Base-by-base conservation (phyloP, 2,329 filamentous ascomycete genomes). In the Arthrobotrys sinensis region DNA sequence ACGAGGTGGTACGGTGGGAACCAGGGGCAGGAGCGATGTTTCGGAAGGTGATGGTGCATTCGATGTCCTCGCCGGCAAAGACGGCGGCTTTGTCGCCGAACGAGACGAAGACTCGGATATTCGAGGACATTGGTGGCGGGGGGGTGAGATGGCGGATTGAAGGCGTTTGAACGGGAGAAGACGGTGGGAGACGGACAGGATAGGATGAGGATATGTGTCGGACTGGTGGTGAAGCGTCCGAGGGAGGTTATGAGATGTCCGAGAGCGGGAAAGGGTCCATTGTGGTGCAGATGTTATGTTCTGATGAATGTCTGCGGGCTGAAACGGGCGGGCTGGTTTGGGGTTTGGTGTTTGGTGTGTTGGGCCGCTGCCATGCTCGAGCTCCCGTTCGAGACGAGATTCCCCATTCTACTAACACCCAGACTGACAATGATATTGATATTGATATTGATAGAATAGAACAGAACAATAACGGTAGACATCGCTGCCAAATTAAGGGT, bases 41-140 rank as follows among this genome's bases (percentile, higher is more conserved):
- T 85, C 92, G 95, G 86, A 99, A 99, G 63, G 93, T 97, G 84
- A 99, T 97, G 81, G 91, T 94, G 85, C 96, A 98, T 86, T 94
- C 93, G 83, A 98, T 89, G 83, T 97, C 92, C 87, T 99, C 96
- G 85, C 96, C 96, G 72, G 96, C 93, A 86, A 98, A 99, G 82
- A 99, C 93, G 79, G 93, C 81, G 36, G 79, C 94, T 84, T 95
- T 91, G 83, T 97, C 93, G 84, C 93, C 92, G 92, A 95, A 99
- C 86, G 91, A 91, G 85, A 99, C 93, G 84, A 95, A 97, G 85
- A 97, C 95, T 85, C 94, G 92, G 84, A 99, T 93, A 87, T 96
- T 95, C 85, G 88, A 89, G 83, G 67, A 50, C 40, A 45, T 77
- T 62, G 34, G 70, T 32, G 40, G 34, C 45, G 16, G 24, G 52